Evolutionary conservation across 345 rosid genomes (phyloP), one percentile per base, ranked within the genome.

Genomic region (Bruguiera gymnorhiza): DNA sequence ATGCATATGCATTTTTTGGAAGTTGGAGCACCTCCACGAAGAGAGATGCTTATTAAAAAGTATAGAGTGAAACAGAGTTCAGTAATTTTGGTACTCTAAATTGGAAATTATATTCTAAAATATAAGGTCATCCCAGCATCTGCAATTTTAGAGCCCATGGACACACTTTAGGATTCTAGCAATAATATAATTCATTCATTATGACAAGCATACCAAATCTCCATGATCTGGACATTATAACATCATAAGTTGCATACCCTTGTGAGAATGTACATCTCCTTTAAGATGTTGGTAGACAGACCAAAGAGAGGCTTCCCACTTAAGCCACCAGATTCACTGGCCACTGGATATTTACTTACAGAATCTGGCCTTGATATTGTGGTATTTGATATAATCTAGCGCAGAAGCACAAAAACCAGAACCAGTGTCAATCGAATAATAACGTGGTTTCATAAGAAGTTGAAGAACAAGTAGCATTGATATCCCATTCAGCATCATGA

Each of bases 361-460:
- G 89, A 59, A 36, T 90, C 96, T 62, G 97, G 96, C 77, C 99
- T 93, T 24, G 92, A 90, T 65, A 95, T 76, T 37, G 98, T 92
- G 56, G 99, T 95, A 76, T 95, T 95, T 69, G 99, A 83, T 80
- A 95, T 90, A 69, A 95, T 86, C 99, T 92, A 74, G 51, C 32
- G 36, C 34, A 65, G 43, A 13, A 60, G 68, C 37, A 65, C 20
- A 60, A 21, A 65, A 70, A 67, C 13, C 7, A 66, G 60, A 23
- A 24, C 27, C 70, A 24, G 18, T 23, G 23, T 60, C 55, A 63
- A 39, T 59, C 20, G 15, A 34, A 8, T 16, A 36, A 53, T n/a
- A 27, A 66, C 19, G 2, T 13, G 16, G 4, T 43, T 43, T 11
- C 19, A 43, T 13, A 11, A 43, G 50, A 11, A 21, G 30, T 56